phyloP scores from a whole-genome alignment of 2,329 filamentous ascomycete species.

The Bipolaris bicolor region DNA sequence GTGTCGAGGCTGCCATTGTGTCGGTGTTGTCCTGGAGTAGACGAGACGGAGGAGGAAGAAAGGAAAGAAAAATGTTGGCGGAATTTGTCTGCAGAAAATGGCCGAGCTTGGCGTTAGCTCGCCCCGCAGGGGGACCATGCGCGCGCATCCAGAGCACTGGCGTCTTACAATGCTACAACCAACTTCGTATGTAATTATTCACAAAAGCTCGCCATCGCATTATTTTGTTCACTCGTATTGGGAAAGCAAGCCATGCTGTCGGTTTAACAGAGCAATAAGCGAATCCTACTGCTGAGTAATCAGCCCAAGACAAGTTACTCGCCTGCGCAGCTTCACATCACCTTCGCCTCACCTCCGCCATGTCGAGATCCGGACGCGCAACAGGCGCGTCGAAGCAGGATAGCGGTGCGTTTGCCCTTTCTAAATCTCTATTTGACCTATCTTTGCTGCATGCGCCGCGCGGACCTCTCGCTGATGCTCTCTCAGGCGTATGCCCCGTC shows the following conservation, averaged over 20 bases:
- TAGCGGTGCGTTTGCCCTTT: conserved; percentile 47
- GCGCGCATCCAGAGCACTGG: conserved; percentile 1
- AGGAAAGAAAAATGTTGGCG: conserved; percentile 2
- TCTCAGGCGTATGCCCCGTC: conserved; percentile 84
- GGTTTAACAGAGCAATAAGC: not conserved
- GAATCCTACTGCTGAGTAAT: conserved; percentile 23
- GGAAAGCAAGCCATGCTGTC: not conserved
- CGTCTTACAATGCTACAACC: not conserved
- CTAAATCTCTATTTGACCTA: conserved; percentile 37
- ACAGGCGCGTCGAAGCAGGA: conserved; percentile 44
- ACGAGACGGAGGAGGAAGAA: conserved; percentile 4
- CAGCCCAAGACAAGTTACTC: conserved; percentile 1
- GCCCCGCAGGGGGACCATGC: conserved; percentile 22
- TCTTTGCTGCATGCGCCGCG: conserved; percentile 33
- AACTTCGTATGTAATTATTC: not conserved
- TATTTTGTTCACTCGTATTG: not conserved
- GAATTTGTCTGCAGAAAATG: conserved; percentile 17
- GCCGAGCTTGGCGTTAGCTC: conserved; percentile 27
- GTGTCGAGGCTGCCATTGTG: conserved; percentile 34
- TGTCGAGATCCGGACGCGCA: conserved; percentile 45
- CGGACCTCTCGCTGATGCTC: conserved; percentile 32
- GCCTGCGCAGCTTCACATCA: conserved; percentile 1
- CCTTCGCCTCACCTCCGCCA: conserved; percentile 29
- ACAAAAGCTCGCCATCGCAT: not conserved
- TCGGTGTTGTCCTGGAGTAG: conserved; percentile 6